These are phyloP conservation scores for Gardenia jasminoides DNA, from an alignment of 257 asterid species.

Conservation along the genomic window DNA sequence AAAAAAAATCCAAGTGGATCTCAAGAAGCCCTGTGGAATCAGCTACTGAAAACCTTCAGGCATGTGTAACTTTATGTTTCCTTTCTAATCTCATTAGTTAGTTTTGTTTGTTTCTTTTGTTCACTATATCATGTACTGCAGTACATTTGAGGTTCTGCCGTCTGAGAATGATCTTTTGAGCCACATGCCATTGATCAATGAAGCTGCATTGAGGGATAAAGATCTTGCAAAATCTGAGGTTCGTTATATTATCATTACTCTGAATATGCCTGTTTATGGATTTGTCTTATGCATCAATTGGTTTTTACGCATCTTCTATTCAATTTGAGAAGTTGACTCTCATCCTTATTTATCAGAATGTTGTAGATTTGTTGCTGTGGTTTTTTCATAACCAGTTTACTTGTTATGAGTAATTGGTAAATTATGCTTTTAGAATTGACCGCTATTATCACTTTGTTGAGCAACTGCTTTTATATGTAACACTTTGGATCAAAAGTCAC, in stretches of 20 bases:
- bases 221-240: conserved; percentile 60
- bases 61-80: conserved; percentile 9
- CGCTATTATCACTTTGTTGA: no score
- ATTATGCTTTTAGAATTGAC: no score
- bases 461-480: no score
- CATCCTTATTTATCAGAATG: neutral
- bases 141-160: conserved; percentile 59
- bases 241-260: neutral
- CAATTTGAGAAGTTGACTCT: no score
- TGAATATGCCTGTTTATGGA: conserved; percentile 4
- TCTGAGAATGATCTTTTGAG: conserved; percentile 52
- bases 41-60: conserved; percentile 45
- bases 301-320: neutral
- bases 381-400: neutral
- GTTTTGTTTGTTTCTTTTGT: conserved; percentile 5
- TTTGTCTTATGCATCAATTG: conserved; percentile 6
- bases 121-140: conserved; percentile 27
- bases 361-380: neutral
- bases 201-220: conserved; percentile 50
- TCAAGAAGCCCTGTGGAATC: conserved; percentile 49
- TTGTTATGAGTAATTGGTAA: no score
- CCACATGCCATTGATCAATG: conserved; percentile 48
- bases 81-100: neutral
- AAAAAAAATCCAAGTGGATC: conserved; percentile 39
- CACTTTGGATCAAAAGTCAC: neutral